phyloP scores from a whole-genome alignment of 257 asterid genomes.

The Gentiana macrophylla region DNA sequence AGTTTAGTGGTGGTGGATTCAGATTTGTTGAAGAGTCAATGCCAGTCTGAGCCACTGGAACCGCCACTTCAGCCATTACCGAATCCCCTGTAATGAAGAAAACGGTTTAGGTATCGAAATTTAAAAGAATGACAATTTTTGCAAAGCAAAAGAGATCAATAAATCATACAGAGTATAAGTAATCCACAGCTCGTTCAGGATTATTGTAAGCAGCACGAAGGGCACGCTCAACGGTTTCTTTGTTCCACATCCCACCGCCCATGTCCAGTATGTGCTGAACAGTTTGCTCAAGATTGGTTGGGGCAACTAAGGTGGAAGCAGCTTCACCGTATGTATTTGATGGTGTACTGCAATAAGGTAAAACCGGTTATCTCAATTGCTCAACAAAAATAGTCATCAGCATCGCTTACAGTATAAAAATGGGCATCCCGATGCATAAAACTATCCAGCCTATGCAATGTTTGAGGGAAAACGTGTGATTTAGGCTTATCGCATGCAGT shows the following conservation, averaged over 20 bases:
- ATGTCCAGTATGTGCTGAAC: constrained; percentile 70
- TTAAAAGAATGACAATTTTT: constrained; percentile 5
- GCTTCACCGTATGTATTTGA: constrained; percentile 26
- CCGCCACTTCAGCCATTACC: constrained; percentile 53
- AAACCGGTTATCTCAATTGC: constrained; percentile 10
- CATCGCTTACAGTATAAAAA: too few relatives aligned
- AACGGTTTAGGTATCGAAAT: constrained; percentile 1
- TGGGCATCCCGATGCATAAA: too few relatives aligned
- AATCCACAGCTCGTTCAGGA: constrained; percentile 46
- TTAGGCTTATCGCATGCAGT: too few relatives aligned
- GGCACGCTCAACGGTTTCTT: constrained; percentile 61
- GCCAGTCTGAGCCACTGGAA: constrained; percentile 40
- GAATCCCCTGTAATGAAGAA: constrained; percentile 52
- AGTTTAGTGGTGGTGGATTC: constrained; percentile 75
- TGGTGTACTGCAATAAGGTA: constrained; percentile 32
- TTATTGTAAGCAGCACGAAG: constrained; percentile 85
- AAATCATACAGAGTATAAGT: constrained; percentile 50
- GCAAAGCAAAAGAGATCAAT: constrained; percentile 6
- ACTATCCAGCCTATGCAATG: too few relatives aligned
- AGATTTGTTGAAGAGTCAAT: constrained; percentile 52
- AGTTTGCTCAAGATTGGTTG: constrained; percentile 43
- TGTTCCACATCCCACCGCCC: constrained; percentile 93
- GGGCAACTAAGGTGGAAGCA: constrained; percentile 51
- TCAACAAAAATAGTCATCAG: background rate
- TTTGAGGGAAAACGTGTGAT: too few relatives aligned